Percentiles rank a stretch among this genome's conserved stretches.
Conservation (phyloP, 225 moss, liverwort and hornwort genomes). For the Neckera pumila region DNA sequence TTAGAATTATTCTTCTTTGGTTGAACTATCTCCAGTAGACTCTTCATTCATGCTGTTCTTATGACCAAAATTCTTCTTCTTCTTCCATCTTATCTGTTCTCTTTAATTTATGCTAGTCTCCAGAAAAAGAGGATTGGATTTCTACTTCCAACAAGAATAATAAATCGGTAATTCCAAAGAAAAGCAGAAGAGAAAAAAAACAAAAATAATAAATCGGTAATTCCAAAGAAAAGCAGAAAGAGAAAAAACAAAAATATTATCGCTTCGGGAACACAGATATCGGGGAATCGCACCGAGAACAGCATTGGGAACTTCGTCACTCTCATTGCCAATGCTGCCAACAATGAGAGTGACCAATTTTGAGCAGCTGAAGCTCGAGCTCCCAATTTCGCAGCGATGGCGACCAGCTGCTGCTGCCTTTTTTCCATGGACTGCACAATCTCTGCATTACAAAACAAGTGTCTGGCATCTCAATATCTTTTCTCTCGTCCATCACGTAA, state of each 20-base stretch:
- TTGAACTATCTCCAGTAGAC: accelerated
- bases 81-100: accelerated
- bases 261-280: neutral
- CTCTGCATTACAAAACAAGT: neutral
- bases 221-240: neutral
- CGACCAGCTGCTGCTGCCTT: neutral
- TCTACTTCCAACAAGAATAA: neutral
- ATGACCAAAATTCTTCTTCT: accelerated
- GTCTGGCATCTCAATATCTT: neutral
- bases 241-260: neutral
- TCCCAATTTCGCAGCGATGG: slow-evolving; percentile 12
- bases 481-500: neutral
- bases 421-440: neutral
- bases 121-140: accelerated
- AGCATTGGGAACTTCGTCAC: neutral
- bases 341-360: neutral
- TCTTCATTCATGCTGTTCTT: accelerated
- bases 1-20: neutral
- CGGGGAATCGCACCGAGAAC: neutral
- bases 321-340: neutral
- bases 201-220: neutral
- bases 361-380: neutral
- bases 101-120: neutral
- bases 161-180: neutral
- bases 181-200: neutral